These are phyloP conservation scores for Leptographium wingfieldii DNA, from an alignment of 2,329 filamentous ascomycete genomes.

Conservation along the genomic window DNA sequence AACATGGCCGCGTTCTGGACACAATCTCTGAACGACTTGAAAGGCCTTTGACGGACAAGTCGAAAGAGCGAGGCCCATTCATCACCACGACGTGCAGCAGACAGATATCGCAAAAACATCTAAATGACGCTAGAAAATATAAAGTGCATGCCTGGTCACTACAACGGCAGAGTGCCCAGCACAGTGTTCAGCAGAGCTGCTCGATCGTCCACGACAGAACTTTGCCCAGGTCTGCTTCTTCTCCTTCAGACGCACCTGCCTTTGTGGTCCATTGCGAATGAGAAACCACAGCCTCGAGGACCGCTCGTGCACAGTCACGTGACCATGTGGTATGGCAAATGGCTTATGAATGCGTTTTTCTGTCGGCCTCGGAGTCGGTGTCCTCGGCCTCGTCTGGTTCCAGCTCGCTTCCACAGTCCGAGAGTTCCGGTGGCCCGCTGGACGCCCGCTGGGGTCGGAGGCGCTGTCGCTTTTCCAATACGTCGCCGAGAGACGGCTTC, in stretches of 20 bases:
- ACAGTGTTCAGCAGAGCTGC: background rate
- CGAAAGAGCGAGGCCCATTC: too few relatives aligned
- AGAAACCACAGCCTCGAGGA: too few relatives aligned
- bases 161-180: background rate
- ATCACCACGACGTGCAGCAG: too few relatives aligned
- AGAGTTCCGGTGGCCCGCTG: background rate
- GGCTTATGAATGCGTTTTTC: background rate
- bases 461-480: slow-evolving; percentile 26
- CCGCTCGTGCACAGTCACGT: too few relatives aligned
- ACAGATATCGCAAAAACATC: background rate
- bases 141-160: background rate
- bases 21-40: too few relatives aligned
- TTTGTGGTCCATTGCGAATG: too few relatives aligned
- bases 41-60: background rate
- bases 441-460: background rate
- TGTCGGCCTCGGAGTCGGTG: background rate
- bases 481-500: slow-evolving; percentile 57
- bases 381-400: background rate
- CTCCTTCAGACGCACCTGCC: too few relatives aligned
- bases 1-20: too few relatives aligned
- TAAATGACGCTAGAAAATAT: background rate
- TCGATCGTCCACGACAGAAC: too few relatives aligned
- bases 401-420: background rate
- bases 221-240: too few relatives aligned
- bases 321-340: too few relatives aligned